Base-by-base conservation (phyloP, 1,284 basidiomycete genomes). In the Inonotus obliquus region DNA sequence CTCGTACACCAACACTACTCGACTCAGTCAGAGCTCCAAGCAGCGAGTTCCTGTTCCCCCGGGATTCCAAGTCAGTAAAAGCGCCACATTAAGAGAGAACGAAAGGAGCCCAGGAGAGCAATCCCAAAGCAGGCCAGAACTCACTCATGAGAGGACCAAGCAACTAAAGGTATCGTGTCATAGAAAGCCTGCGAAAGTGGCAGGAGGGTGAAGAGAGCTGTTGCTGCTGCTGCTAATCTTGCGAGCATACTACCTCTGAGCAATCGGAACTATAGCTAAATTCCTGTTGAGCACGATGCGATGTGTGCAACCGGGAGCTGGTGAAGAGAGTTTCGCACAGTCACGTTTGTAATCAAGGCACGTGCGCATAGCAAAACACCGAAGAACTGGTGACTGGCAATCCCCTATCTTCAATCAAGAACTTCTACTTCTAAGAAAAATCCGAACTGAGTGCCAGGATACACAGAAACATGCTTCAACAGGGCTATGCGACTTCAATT, bases 131-230 rank as follows among this genome's bases (percentile, higher is more conserved):
- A 25, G 35, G 23, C 10, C 35, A 59, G 4, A 19, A 67, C 65
- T 25, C 70, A 87, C 87, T 79, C 59, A 27, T 79, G 75, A 25
- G 86, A 86, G 0, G 87, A 83, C 89, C 89, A 91, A n/a, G 81
- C 81, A 6, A 91, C 71, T 13, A 90, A 69, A 2, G 88, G 87
- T 1, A 76, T 71, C 0, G 85, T 86, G 59, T 84, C 77, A 5
- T 78, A 80, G 72, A 83, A 88, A 1, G 84, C 85, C 38, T 78
- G 69, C 5, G 76, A 78, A 19, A 78, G 65, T 0, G 80, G 79
- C 41, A 52, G 17, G 25, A 52, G 51, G 7, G 23, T 4, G 14
- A 21, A 5, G 21, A 45, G 21, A 17, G 41, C 41, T 23, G 48
- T 49, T 27, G 51, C 32, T 35, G n/a, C 49, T 25, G 49, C 27